Evolutionary conservation across 495 filamentous ascomycete species (phyloP).

Genomic region (Bacidia gigantensis): DNA sequence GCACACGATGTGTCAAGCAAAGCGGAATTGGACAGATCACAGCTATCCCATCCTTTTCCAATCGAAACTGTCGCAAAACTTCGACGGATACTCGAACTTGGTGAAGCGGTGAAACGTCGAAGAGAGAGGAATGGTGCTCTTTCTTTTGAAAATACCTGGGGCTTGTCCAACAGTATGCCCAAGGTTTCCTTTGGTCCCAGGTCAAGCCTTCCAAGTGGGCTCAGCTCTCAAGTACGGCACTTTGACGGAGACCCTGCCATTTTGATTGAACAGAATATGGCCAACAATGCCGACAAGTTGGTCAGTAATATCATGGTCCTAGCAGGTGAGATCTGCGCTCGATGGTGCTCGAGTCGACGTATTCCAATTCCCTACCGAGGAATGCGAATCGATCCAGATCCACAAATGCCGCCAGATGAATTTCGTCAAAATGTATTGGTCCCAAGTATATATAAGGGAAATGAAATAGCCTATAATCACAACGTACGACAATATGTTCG

Average conservation of each 20-base stretch:
- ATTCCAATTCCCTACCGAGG: constrained; percentile 71
- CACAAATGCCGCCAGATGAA: constrained; percentile 20
- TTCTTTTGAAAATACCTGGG: background rate
- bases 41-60: background rate
- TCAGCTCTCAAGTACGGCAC: background rate
- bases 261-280: background rate
- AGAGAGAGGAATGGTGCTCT: background rate
- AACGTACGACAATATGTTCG: constrained; percentile 25
- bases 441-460: constrained; percentile 10
- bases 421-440: constrained; percentile 2
- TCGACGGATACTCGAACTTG: constrained; percentile 6
- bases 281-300: background rate
- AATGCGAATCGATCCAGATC: constrained; percentile 45
- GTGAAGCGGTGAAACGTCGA: constrained; percentile 4
- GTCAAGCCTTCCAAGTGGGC: background rate
- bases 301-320: constrained; percentile 53
- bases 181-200: background rate
- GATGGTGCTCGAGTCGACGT: constrained; percentile 57
- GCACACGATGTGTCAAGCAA: background rate
- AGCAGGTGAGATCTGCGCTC: constrained; percentile 55
- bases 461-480: constrained; percentile 15
- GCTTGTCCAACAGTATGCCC: background rate
- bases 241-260: background rate
- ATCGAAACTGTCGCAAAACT: constrained; percentile 1
- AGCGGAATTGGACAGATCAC: background rate